A percentile compares a stretch with the other conserved stretches of the same genome.
Evolutionary conservation across 2,329 filamentous ascomycete genomes (phyloP).

Genomic region (Curvularia eragrostidis): DNA sequence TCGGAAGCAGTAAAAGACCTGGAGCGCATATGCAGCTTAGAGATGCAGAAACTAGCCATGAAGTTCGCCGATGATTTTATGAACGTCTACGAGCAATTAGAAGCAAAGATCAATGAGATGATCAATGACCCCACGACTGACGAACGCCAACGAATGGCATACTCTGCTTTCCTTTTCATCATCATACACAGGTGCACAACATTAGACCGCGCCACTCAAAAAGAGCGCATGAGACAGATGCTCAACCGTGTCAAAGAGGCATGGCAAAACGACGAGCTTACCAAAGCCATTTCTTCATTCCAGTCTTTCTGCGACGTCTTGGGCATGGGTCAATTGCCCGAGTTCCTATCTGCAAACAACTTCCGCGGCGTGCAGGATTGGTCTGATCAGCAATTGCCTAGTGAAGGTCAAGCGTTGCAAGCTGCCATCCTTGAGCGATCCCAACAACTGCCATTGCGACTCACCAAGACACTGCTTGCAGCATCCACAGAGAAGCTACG

Average conservation of each 20-base stretch:
- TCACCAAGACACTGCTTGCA: conserved; percentile 90
- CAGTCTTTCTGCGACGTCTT: conserved; percentile 79
- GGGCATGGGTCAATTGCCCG: conserved; percentile 78
- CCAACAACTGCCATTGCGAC: conserved; percentile 77
- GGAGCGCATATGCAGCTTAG: conserved; percentile 81
- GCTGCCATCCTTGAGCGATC: conserved; percentile 77
- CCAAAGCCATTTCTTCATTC: conserved; percentile 74
- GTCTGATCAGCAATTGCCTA: conserved; percentile 77
- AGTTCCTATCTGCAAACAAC: conserved; percentile 75
- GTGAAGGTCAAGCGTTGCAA: conserved; percentile 80
- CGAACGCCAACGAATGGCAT: conserved; percentile 82
- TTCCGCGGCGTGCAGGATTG: conserved; percentile 83
- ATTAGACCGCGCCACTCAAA: conserved; percentile 73
- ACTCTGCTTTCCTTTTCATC: conserved; percentile 90
- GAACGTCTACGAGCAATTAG: conserved; percentile 85
- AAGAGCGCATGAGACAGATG: conserved; percentile 76
- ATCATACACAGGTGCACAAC: conserved; percentile 86
- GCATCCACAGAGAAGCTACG: conserved; percentile 91
- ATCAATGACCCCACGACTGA: conserved; percentile 75
- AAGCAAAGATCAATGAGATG: conserved; percentile 82
- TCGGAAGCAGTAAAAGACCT: conserved; percentile 90
- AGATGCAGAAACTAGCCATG: conserved; percentile 85
- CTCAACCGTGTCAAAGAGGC: conserved; percentile 80
- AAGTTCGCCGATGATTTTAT: conserved; percentile 92
- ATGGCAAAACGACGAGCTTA: conserved; percentile 77